These are phyloP conservation scores for Komagataella pseudopastoris DNA, from an alignment of 805 yeast genomes.

Conservation along the genomic window DNA sequence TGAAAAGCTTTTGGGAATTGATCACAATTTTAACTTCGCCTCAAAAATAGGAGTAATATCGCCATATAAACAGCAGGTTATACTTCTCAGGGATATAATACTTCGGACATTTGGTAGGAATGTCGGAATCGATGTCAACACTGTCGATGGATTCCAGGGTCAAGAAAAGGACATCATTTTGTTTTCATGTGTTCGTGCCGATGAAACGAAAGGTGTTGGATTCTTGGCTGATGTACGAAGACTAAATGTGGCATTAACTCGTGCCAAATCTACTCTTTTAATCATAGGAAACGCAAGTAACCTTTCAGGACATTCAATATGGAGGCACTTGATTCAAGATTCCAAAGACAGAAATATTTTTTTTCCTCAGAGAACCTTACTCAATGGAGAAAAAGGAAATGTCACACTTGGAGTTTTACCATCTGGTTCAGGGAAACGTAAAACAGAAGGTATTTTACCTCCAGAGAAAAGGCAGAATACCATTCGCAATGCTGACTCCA, in stretches of 20 bases:
- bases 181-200: slow-evolving; percentile 91
- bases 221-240: slow-evolving; percentile 85
- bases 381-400: background rate
- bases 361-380: background rate
- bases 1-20: slow-evolving; percentile 32
- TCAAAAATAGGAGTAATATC: slow-evolving; percentile 85
- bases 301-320: slow-evolving; percentile 48
- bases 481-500: background rate
- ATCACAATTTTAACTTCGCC: slow-evolving; percentile 38
- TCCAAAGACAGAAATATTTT: slow-evolving; percentile 24
- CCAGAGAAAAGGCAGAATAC: background rate
- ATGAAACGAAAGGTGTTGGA: slow-evolving; percentile 59
- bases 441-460: background rate
- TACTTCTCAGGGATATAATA: slow-evolving; percentile 43
- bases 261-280: slow-evolving; percentile 91
- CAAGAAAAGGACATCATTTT: slow-evolving; percentile 92
- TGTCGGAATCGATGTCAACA: slow-evolving; percentile 73
- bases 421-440: background rate
- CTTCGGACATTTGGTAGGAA: slow-evolving; percentile 43
- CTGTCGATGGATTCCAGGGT: slow-evolving; percentile 97
- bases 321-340: slow-evolving; percentile 59
- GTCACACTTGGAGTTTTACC: background rate
- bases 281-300: slow-evolving; percentile 72
- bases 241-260: slow-evolving; percentile 93
- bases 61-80: slow-evolving; percentile 85